Percentiles rank a stretch among this genome's conserved stretches.
These are phyloP conservation scores for Dictyostelium firmibasis DNA, from an alignment of 78 protist genomes.

Conservation along the genomic window DNA sequence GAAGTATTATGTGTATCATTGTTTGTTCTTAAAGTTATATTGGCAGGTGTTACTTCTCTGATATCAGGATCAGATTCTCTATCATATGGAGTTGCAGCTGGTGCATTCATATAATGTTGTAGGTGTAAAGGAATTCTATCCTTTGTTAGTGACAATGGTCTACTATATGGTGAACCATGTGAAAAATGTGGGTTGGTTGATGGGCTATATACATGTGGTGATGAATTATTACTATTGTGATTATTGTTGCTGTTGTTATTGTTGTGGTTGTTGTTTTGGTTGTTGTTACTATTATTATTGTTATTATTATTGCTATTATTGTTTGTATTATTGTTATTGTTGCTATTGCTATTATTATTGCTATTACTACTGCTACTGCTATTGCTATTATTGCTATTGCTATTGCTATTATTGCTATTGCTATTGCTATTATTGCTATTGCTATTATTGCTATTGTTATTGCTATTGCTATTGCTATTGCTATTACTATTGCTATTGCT, in stretches of 20 bases:
- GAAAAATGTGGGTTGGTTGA: neutral
- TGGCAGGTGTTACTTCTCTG: conserved; percentile 59
- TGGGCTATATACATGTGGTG: conserved; percentile 1
- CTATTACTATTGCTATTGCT: no score
- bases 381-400: neutral
- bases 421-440: neutral
- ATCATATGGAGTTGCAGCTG: neutral
- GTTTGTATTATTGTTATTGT: no score
- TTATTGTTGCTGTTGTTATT: no score
- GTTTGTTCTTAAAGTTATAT: neutral
- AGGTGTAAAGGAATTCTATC: conserved; percentile 53
- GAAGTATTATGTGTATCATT: neutral
- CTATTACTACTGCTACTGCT: neutral
- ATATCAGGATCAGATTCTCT: neutral
- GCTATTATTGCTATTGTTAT: neutral
- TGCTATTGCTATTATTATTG: neutral
- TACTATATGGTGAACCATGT: conserved; percentile 11
- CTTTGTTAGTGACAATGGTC: conserved; percentile 10
- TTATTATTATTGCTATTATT: no score
- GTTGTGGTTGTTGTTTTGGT: no score
- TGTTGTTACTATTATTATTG: no score
- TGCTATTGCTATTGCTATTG: no score
- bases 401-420: neutral
- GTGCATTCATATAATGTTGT: conserved; percentile 29
- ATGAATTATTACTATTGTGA: no score